Conservation (phyloP, 805 yeast species). For the Candida patagonica region DNA sequence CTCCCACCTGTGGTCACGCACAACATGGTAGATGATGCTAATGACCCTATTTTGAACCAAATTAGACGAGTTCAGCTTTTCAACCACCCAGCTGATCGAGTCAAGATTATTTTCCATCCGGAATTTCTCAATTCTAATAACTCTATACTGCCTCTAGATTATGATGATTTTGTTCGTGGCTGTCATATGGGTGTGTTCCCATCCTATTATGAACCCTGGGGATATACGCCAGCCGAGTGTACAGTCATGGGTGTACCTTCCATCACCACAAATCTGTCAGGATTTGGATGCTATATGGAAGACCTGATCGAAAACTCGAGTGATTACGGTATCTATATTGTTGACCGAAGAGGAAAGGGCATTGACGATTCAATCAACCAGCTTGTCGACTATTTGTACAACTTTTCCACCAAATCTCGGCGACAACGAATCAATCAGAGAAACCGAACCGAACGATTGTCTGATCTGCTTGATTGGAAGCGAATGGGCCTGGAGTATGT, state of each 20-base stretch:
- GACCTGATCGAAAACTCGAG: slow-evolving; percentile 88
- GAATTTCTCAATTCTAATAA: slow-evolving; percentile 91
- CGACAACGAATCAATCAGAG: slow-evolving; percentile 97
- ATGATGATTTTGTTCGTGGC: slow-evolving; percentile 96
- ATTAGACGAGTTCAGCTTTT: slow-evolving; percentile 86
- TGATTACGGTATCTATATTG: slow-evolving; percentile 95
- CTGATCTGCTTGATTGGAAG: slow-evolving; percentile 93
- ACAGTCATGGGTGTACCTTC: slow-evolving; percentile 99
- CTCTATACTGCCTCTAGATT: slow-evolving; percentile 86
- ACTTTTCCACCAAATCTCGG: slow-evolving; percentile 78
- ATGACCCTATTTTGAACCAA: slow-evolving; percentile 85
- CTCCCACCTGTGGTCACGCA: slow-evolving; percentile 96
- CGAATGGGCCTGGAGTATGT: slow-evolving; percentile 96
- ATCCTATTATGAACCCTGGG: slow-evolving; percentile 98
- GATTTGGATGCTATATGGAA: slow-evolving; percentile 98
- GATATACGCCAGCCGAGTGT: slow-evolving; percentile 98
- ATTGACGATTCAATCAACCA: slow-evolving; percentile 93
- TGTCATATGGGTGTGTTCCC: slow-evolving; percentile 98
- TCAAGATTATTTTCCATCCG: slow-evolving; percentile 94
- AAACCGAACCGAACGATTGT: slow-evolving; percentile 88
- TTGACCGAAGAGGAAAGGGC: slow-evolving; percentile 84
- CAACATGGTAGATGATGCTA: slow-evolving; percentile 87
- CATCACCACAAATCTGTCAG: slow-evolving; percentile 89
- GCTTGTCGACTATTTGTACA: slow-evolving; percentile 80
- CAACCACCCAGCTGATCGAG: slow-evolving; percentile 83